phyloP scores from a whole-genome alignment of 75 land plant genomes.

The Selaginella moellendorffii region DNA sequence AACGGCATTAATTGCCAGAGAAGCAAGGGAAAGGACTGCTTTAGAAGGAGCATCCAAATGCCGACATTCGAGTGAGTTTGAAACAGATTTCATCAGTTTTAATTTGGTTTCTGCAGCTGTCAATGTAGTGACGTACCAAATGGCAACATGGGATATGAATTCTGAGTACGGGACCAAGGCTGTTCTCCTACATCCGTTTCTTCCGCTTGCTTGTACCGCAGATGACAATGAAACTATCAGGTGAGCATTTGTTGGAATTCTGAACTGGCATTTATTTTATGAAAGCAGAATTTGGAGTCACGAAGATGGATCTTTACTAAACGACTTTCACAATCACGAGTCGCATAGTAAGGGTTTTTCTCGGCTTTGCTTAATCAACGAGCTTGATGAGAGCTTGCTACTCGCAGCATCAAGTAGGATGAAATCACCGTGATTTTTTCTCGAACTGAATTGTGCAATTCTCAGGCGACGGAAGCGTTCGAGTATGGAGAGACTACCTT shows the following conservation, averaged over 20 bases:
- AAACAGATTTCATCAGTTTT: no score
- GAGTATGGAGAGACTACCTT: constrained; percentile 83
- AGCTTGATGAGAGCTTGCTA: constrained; percentile 83
- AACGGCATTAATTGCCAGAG: constrained; percentile 46
- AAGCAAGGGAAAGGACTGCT: constrained; percentile 52
- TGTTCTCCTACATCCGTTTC: constrained; percentile 64
- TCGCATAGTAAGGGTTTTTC: constrained; percentile 58
- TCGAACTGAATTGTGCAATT: no score
- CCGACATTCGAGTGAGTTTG: constrained; percentile 57
- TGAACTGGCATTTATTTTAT: no score
- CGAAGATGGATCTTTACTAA: constrained; percentile 33
- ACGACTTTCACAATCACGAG: constrained; percentile 73
- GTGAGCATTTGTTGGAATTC: constrained; percentile 10
- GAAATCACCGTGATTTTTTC: not conserved
- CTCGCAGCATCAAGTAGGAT: constrained; percentile 84
- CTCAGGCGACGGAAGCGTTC: constrained; percentile 77
- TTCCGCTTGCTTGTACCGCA: constrained; percentile 64
- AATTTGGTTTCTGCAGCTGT: no score
- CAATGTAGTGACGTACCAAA: constrained; percentile 58
- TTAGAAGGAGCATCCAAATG: constrained; percentile 68
- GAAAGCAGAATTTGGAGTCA: constrained; percentile 92
- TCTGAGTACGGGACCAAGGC: constrained; percentile 57
- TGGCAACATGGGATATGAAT: constrained; percentile 65
- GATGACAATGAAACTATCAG: constrained; percentile 61
- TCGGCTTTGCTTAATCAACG: constrained; percentile 73